Conservation (phyloP, 2,329 filamentous ascomycete genomes). For the Talaromyces pinophilus region DNA sequence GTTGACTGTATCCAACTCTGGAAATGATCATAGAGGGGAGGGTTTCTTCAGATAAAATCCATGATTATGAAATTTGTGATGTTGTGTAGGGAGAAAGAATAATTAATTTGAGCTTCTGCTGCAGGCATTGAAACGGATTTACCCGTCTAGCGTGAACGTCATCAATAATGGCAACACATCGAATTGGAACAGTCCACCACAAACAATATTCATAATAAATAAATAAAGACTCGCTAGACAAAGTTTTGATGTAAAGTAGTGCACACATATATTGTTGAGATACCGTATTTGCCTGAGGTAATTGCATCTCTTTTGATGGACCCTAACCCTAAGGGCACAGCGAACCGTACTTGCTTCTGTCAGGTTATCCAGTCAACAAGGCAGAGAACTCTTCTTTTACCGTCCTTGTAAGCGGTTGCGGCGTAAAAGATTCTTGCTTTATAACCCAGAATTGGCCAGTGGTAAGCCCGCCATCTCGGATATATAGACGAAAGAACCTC, state of each 20-base stretch:
- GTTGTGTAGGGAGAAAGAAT: background rate
- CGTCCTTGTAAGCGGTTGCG: too few relatives aligned
- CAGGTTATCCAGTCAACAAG: background rate
- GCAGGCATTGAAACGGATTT: background rate
- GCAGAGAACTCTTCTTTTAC: background rate
- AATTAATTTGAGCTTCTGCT: background rate
- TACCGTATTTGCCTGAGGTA: background rate
- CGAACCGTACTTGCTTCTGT: background rate
- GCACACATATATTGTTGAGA: background rate
- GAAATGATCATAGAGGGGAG: background rate
- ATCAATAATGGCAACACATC: background rate
- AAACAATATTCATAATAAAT: background rate
- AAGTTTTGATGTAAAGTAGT: background rate
- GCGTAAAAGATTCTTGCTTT: too few relatives aligned
- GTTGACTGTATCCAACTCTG: background rate
- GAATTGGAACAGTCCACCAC: background rate
- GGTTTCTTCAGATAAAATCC: too few relatives aligned
- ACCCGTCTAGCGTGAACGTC: slow-evolving; percentile 17
- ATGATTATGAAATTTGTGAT: background rate
- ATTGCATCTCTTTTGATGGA: background rate
- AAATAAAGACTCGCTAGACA: background rate
- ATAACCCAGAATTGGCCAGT: too few relatives aligned
- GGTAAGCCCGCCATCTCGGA: too few relatives aligned
- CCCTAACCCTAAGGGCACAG: background rate
- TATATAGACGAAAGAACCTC: background rate